phyloP scores from a whole-genome alignment of 176 grass and related monocot species.

The Avena sativa region DNA sequence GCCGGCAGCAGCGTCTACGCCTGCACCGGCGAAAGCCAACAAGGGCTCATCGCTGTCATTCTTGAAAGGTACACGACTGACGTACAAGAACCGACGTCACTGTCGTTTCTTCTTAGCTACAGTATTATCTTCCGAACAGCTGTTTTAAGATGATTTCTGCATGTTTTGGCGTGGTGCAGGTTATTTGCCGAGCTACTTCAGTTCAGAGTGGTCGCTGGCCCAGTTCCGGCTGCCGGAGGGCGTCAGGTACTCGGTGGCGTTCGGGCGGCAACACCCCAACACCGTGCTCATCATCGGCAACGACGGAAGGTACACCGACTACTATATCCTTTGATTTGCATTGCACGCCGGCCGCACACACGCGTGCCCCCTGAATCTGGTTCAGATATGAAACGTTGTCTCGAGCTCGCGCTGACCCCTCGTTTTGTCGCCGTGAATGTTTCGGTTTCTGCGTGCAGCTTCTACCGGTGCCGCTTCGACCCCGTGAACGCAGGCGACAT shows the following conservation, averaged over 20 bases:
- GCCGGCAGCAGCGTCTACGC: neutral
- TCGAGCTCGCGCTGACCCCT: too few species aligned
- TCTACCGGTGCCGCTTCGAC: constrained; percentile 85
- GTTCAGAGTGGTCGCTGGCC: constrained; percentile 69
- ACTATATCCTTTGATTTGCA: neutral
- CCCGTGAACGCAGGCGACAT: constrained; percentile 59
- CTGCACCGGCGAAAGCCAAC: neutral
- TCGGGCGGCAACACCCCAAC: constrained; percentile 56
- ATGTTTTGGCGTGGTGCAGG: constrained; percentile 31
- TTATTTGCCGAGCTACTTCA: constrained; percentile 65
- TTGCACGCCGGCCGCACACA: too few species aligned
- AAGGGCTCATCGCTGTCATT: constrained; percentile 14
- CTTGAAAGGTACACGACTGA: neutral
- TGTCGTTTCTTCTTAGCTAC: neutral
- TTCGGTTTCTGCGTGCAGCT: constrained; percentile 48
- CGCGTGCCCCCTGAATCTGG: too few species aligned
- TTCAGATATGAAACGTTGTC: neutral
- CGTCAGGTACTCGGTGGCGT: constrained; percentile 64
- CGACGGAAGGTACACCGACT: constrained; percentile 68
- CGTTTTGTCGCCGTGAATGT: neutral
- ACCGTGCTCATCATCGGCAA: constrained; percentile 71
- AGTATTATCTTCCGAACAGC: neutral
- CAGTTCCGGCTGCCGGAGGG: constrained; percentile 63
- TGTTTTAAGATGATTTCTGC: neutral
- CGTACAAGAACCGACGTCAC: neutral